Conservation (phyloP, 1,284 basidiomycete species). For the Puccinia coronata region DNA sequence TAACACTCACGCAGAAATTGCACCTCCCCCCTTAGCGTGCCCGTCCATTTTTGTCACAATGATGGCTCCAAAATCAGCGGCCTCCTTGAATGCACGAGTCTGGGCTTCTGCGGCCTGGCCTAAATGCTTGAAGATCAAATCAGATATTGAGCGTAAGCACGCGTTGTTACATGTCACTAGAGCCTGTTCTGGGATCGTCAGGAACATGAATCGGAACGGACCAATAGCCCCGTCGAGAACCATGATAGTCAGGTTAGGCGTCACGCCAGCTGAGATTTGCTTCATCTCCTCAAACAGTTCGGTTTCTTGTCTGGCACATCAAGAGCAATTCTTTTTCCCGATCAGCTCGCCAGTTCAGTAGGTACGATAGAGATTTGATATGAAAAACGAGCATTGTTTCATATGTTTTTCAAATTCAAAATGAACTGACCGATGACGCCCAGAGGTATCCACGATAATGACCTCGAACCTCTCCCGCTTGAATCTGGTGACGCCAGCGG, state of each 20-base stretch:
- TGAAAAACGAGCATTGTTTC: no score
- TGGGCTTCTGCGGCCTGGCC: slow-evolving; percentile 98
- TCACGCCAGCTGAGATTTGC: slow-evolving; percentile 87
- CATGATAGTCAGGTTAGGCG: slow-evolving; percentile 67
- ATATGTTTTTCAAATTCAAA: background rate
- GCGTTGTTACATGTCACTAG: background rate
- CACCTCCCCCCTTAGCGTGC: slow-evolving; percentile 98
- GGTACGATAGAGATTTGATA: no score
- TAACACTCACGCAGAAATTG: slow-evolving; percentile 86
- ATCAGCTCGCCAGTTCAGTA: background rate
- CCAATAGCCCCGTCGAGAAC: slow-evolving; percentile 61
- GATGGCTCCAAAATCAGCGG: slow-evolving; percentile 95
- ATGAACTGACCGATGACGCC: slow-evolving; percentile 67
- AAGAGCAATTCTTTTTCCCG: background rate
- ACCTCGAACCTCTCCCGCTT: slow-evolving; percentile 97
- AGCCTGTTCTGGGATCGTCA: background rate
- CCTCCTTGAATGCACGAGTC: slow-evolving; percentile 94
- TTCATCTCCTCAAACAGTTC: slow-evolving; percentile 99
- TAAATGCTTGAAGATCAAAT: slow-evolving; percentile 56
- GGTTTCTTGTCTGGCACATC: slow-evolving; percentile 75
- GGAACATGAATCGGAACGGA: slow-evolving; percentile 11
- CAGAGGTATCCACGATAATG: slow-evolving; percentile 98
- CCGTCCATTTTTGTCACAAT: slow-evolving; percentile 99
- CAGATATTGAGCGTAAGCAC: slow-evolving; percentile 55
- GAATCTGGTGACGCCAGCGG: slow-evolving; percentile 92